Base-by-base conservation (phyloP, 805 yeast species). In the Monosporozyma unispora region DNA sequence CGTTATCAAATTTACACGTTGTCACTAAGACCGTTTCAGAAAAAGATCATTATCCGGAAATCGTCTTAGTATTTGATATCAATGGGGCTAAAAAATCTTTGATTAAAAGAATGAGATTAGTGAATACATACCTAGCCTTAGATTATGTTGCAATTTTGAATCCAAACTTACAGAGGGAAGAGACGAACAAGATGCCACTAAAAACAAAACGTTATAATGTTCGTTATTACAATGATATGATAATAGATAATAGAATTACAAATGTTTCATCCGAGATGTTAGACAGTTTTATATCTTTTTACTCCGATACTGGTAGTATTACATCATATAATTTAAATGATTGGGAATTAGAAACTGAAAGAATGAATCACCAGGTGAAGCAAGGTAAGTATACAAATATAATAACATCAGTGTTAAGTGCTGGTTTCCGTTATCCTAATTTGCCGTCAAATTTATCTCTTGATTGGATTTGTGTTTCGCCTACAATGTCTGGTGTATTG, bases 391-490 rank as follows among this genome's bases (percentile, higher is more conserved):
- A 55, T 48, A 55, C 57, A 11, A 60, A 58, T 48, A 51, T 61
- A 11, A 54, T 65, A 25, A 58, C 67, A 1, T 65, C 69, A 3
- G 57, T 61, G 11, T 49, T 64, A 40, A 60, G 66, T 44, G 57
- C 62, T 4, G 67, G 67, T 5, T 57, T 64, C 28, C 51, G 54
- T 16, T 61, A 52, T 44, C 64, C 63, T 1, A 50, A 52, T 37
- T 19, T 57, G 9, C 63, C 64, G 10, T 53, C 57, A 4, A 45
- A 52, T 4, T 50, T 51, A 38, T 57, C 57, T 5, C 37, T 59
- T 7, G 68, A 63, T 45, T 65, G 69, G 69, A 51, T 57, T 27
- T 51, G 50, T 25, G 53, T 63, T n/a, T 62, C 68, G n/a, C 69
- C 69, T 18, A 56, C 67, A 9, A 57, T 64, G 64, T 55, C 64